Evolutionary conservation across 2,329 filamentous ascomycete species (phyloP).

Genomic region (Calonectria hongkongensis): DNA sequence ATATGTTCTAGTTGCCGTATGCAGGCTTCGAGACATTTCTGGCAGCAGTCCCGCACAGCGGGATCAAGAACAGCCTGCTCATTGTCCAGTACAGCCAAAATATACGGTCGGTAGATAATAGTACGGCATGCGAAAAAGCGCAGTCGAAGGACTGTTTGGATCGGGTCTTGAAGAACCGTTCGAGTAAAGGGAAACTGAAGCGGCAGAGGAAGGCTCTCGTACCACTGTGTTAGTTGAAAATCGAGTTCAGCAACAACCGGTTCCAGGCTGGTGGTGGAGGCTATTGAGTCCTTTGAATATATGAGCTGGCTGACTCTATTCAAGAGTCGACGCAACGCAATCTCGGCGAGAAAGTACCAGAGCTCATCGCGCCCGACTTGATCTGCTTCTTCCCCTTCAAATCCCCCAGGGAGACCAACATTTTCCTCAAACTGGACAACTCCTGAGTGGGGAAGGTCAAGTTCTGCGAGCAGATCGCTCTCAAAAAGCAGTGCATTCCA

Average conservation of each 20-base stretch:
- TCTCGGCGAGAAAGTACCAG: constrained; percentile 91
- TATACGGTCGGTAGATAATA: constrained; percentile 90
- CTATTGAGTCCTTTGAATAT: constrained; percentile 83
- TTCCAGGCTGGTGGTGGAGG: constrained; percentile 83
- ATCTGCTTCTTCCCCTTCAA: constrained; percentile 81
- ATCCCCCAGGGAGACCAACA: constrained; percentile 85
- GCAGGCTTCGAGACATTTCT: constrained; percentile 87
- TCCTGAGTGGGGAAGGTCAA: constrained; percentile 88
- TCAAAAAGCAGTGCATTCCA: constrained; percentile 90
- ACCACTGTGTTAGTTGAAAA: constrained; percentile 90
- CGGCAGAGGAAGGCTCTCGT: constrained; percentile 83
- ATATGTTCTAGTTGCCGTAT: constrained; percentile 88
- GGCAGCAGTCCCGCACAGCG: constrained; percentile 84
- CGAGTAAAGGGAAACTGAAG: constrained; percentile 86
- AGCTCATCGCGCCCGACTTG: constrained; percentile 83
- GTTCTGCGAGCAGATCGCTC: constrained; percentile 85
- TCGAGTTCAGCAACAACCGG: constrained; percentile 88
- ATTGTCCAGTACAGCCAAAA: constrained; percentile 86
- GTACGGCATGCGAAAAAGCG: constrained; percentile 91
- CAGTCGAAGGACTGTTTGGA: constrained; percentile 86
- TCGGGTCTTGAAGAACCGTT: constrained; percentile 80
- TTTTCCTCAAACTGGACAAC: constrained; percentile 89
- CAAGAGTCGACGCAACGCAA: constrained; percentile 84
- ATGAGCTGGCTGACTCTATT: constrained; percentile 88
- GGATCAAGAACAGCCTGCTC: constrained; percentile 83